Percentiles rank a stretch among this genome's conserved stretches.
Evolutionary conservation across 2,329 filamentous ascomycete genomes (phyloP).

Genomic region (Fusarium marasasianum): DNA sequence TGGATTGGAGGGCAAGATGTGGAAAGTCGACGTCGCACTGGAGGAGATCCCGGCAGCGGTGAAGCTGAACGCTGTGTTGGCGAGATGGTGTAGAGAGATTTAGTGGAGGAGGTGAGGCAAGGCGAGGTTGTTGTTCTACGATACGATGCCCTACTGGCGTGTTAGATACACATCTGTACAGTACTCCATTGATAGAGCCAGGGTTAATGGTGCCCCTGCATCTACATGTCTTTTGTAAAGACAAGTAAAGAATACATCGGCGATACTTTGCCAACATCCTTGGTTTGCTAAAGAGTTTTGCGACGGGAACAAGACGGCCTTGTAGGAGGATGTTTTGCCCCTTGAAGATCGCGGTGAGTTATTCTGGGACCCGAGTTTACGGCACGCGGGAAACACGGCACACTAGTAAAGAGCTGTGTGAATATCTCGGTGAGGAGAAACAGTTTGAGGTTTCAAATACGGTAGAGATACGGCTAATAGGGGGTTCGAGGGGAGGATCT

Average conservation of each 20-base stretch:
- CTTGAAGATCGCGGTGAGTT: background rate
- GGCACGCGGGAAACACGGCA: background rate
- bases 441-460: background rate
- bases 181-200: constrained; percentile 7
- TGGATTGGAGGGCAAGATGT: constrained; percentile 73
- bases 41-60: constrained; percentile 78
- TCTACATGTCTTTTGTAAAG: background rate
- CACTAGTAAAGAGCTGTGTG: background rate
- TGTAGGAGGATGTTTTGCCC: background rate
- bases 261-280: constrained; percentile 3
- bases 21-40: constrained; percentile 77
- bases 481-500: background rate
- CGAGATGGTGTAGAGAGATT: constrained; percentile 82
- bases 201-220: constrained; percentile 9
- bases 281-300: background rate
- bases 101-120: constrained; percentile 40
- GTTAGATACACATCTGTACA: constrained; percentile 20
- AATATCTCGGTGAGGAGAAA: background rate
- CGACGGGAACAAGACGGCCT: constrained; percentile 22
- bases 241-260: constrained; percentile 15
- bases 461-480: background rate
- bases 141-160: constrained; percentile 8
- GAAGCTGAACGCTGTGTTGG: constrained; percentile 67
- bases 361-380: background rate
- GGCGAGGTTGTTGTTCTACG: constrained; percentile 1